A percentile compares a stretch with the other conserved stretches of the same genome.
These are phyloP conservation scores for Paracoccidioides lutzii DNA, from an alignment of 2,329 filamentous ascomycete genomes.

Conservation along the genomic window DNA sequence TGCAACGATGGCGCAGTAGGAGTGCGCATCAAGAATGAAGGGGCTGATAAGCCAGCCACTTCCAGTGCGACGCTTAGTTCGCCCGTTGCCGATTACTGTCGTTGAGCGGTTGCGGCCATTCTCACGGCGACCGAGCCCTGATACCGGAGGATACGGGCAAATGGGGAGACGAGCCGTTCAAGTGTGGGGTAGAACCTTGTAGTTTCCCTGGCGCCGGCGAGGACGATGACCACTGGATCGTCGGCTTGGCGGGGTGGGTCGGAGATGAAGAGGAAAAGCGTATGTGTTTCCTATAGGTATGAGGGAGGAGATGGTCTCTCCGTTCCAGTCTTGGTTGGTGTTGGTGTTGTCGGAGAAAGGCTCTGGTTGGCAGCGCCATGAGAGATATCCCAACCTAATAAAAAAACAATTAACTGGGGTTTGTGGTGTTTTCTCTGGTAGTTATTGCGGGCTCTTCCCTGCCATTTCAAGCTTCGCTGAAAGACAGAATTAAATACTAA, in stretches of 20 bases:
- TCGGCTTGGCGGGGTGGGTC: slow-evolving; percentile 14
- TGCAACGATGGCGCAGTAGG: slow-evolving; percentile 29
- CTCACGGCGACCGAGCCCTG: slow-evolving; percentile 26
- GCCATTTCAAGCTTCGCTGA: too few relatives aligned
- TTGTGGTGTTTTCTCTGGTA: background rate
- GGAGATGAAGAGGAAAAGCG: slow-evolving; percentile 19
- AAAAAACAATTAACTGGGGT: background rate
- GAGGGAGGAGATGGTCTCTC: slow-evolving; percentile 8
- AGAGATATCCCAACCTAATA: background rate
- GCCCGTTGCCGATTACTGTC: slow-evolving; percentile 17
- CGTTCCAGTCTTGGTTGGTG: background rate
- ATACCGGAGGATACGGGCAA: slow-evolving; percentile 23
- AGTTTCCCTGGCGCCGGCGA: slow-evolving; percentile 26
- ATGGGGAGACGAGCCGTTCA: slow-evolving; percentile 18
- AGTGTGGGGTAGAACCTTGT: slow-evolving; percentile 23
- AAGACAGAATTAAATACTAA: too few relatives aligned
- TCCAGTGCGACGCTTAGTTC: slow-evolving; percentile 22
- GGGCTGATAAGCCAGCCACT: slow-evolving; percentile 14
- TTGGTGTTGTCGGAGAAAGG: background rate
- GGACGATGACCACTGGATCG: slow-evolving; percentile 23
- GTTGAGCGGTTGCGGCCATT: slow-evolving; percentile 10
- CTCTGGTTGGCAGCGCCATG: background rate
- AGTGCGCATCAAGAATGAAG: slow-evolving; percentile 26
- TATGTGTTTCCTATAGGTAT: slow-evolving; percentile 22
- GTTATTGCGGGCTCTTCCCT: background rate